Evolutionary conservation across 495 filamentous ascomycete genomes (phyloP).

Genomic region (Hapsidospora chrysogenum): DNA sequence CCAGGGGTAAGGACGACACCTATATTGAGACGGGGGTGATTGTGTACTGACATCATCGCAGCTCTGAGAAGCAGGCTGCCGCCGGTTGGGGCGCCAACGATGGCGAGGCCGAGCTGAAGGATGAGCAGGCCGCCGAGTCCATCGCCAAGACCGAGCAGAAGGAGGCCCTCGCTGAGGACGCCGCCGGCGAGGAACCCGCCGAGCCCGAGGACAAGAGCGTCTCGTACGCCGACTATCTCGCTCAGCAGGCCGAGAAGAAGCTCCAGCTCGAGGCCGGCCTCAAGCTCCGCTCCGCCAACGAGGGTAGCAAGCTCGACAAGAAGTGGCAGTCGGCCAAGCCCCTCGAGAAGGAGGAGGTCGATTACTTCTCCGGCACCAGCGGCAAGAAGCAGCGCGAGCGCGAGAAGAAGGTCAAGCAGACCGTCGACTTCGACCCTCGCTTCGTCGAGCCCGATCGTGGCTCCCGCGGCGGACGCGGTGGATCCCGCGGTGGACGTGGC

Average conservation of each 20-base stretch:
- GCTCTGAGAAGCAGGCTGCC: constrained; percentile 82
- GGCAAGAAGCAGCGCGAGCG: constrained; percentile 77
- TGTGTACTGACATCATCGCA: constrained; percentile 28
- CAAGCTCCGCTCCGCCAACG: constrained; percentile 74
- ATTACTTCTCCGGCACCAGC: constrained; percentile 57
- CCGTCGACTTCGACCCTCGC: constrained; percentile 71
- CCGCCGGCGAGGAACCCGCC: constrained; percentile 16
- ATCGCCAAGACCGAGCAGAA: constrained; percentile 76
- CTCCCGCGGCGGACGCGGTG: constrained; percentile 32
- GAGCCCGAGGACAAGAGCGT: constrained; percentile 80
- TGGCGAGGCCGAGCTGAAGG: constrained; percentile 65
- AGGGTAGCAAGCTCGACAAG: constrained; percentile 68
- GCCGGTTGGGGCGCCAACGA: constrained; percentile 77
- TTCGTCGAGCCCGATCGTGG: constrained; percentile 50
- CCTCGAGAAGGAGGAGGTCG: constrained; percentile 53
- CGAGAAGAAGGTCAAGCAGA: constrained; percentile 82
- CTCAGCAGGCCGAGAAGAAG: constrained; percentile 72
- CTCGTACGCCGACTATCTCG: constrained; percentile 76
- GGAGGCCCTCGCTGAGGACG: constrained; percentile 25
- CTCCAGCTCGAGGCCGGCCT: constrained; percentile 47
- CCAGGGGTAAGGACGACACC: constrained; percentile 33
- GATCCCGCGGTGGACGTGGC: constrained; percentile 35
- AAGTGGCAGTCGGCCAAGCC: constrained; percentile 83
- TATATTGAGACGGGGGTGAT: constrained; percentile 1
- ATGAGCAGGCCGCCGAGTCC: constrained; percentile 73